Percentiles rank a stretch among this genome's conserved stretches.
phyloP scores from a whole-genome alignment of 345 rosid genomes.

The Gossypium longicalyx region DNA sequence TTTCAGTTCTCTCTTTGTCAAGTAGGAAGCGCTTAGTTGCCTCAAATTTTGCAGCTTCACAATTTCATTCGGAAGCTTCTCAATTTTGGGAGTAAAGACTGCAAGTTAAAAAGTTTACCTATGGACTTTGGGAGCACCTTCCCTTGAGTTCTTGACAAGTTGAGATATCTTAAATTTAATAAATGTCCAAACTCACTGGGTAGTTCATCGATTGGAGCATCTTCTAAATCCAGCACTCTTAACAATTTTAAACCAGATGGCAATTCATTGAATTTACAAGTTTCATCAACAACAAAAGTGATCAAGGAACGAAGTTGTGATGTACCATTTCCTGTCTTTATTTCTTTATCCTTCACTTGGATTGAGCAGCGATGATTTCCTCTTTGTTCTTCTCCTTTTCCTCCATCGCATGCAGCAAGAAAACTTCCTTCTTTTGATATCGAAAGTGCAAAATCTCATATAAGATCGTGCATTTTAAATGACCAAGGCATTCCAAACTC shows the following conservation, averaged over 20 bases:
- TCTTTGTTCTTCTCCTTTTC: not conserved
- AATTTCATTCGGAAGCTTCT: conserved; percentile 28
- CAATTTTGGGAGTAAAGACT: conserved; percentile 21
- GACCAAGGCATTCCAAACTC: conserved; percentile 23
- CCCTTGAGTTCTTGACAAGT: conserved; percentile 29
- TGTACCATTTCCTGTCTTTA: not conserved
- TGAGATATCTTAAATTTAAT: conserved; percentile 39
- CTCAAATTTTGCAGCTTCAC: conserved; percentile 26
- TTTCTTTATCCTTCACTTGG: conserved; percentile 17
- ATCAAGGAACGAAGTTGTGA: conserved; percentile 28
- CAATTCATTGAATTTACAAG: not conserved
- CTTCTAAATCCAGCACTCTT: conserved; percentile 35
- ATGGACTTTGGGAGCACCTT: conserved; percentile 29
- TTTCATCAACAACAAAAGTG: conserved; percentile 18
- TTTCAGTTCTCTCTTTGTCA: not conserved
- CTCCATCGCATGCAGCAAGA: conserved; percentile 17
- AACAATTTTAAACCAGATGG: conserved; percentile 20
- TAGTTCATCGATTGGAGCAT: conserved; percentile 22
- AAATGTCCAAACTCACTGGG: conserved; percentile 21
- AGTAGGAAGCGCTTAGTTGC: conserved; percentile 16
- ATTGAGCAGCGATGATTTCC: conserved; percentile 27
- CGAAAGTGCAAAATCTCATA: conserved; percentile 36
- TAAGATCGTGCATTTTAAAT: conserved; percentile 39
- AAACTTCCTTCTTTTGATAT: conserved; percentile 28
- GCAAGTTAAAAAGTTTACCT: conserved; percentile 27